Conservation (phyloP, 192 early-diverging fungal genomes). For the Pilaira anomala region DNA sequence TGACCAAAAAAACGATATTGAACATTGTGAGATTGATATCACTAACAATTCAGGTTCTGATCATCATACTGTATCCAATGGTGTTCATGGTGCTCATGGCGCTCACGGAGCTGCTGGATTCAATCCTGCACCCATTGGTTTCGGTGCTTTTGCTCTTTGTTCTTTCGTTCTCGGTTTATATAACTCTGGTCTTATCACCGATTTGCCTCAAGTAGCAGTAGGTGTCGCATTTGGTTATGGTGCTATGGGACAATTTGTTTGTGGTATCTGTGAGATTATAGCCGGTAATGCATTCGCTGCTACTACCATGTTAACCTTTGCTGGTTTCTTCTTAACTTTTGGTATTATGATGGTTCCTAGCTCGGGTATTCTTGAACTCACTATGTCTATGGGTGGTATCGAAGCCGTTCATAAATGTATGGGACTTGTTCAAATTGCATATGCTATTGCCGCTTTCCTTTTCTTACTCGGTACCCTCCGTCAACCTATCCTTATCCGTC, state of each 20-base stretch:
- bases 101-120: background rate
- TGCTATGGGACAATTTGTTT: conserved; percentile 22
- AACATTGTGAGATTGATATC: conserved; percentile 11
- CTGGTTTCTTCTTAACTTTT: conserved; percentile 31
- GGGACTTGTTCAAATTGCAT: conserved; percentile 16
- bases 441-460: conserved; percentile 22
- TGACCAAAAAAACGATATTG: conserved; percentile 5
- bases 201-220: conserved; percentile 24
- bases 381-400: background rate
- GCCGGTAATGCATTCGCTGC: conserved; percentile 26
- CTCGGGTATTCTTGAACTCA: conserved; percentile 12
- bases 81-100: background rate
- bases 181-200: conserved; percentile 16
- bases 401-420: conserved; percentile 7
- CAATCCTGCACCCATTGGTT: conserved; percentile 24
- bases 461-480: conserved; percentile 26
- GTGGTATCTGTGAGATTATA: conserved; percentile 19
- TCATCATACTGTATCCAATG: background rate
- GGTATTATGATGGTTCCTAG: conserved; percentile 27
- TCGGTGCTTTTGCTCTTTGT: conserved; percentile 23
- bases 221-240: conserved; percentile 23
- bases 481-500: conserved; percentile 19
- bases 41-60: background rate
- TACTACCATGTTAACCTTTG: conserved; percentile 23
- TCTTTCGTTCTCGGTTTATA: conserved; percentile 27